Evolutionary conservation across 495 filamentous ascomycete species (phyloP).

Genomic region (Trichoderma orchidacearum): DNA sequence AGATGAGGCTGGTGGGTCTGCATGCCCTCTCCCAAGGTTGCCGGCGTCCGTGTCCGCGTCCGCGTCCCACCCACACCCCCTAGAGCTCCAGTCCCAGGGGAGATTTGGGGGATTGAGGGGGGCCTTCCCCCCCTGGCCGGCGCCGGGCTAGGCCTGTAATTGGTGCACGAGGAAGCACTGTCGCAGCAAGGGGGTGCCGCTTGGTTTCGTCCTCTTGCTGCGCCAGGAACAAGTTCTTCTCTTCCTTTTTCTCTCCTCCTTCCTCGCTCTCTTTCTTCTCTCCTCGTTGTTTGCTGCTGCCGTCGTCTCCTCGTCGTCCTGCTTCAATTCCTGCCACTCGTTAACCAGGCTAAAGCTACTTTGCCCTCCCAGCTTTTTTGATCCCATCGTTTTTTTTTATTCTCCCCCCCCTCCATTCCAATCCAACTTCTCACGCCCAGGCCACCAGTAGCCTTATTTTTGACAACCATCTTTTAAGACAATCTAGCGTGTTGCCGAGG

Average conservation of each 20-base stretch:
- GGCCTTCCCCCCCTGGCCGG: not conserved
- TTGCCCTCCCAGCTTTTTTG: not conserved
- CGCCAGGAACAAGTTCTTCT: not conserved
- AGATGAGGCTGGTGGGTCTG: not conserved
- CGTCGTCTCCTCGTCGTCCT: not conserved
- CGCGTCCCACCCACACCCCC: not conserved
- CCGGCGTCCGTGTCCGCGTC: too few species aligned
- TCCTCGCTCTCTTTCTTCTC: not conserved
- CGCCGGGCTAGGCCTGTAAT: not conserved
- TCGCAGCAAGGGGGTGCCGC: not conserved
- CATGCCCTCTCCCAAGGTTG: not conserved
- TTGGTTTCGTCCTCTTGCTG: not conserved
- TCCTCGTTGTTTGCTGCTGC: not conserved
- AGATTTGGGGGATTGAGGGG: too few species aligned
- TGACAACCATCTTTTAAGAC: not conserved
- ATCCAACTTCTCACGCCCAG: not conserved
- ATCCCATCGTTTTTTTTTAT: not conserved
- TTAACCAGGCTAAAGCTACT: not conserved
- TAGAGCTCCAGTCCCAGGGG: constrained; percentile 1
- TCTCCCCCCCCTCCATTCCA: not conserved
- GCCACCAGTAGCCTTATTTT: not conserved
- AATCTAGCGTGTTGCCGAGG: not conserved
- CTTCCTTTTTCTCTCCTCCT: not conserved
- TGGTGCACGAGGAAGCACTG: not conserved
- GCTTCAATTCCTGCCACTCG: not conserved